These are phyloP conservation scores for Umbellularia californica DNA, from an alignment of 164 flowering plant species.

Conservation along the genomic window DNA sequence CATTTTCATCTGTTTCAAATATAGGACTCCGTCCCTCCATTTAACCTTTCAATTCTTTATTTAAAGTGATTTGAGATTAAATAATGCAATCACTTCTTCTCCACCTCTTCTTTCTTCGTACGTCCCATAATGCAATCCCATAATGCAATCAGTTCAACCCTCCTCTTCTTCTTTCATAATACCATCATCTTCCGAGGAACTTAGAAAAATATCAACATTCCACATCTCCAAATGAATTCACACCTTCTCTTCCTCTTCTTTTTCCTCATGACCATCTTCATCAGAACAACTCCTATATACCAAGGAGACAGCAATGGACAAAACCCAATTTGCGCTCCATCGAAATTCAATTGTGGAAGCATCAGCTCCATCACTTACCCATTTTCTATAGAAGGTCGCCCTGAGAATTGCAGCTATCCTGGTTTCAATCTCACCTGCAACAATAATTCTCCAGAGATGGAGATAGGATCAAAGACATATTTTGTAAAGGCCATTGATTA, in stretches of 20 bases:
- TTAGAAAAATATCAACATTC: too few relatives aligned
- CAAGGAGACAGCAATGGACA: not conserved
- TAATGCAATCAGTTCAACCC: not conserved
- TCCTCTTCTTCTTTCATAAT: not conserved
- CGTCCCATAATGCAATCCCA: too few relatives aligned
- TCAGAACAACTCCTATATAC: not conserved
- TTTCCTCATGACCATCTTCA: not conserved
- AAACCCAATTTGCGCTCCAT: not conserved
- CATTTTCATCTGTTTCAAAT: too few relatives aligned
- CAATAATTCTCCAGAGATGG: not conserved
- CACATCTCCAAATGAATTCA: not conserved
- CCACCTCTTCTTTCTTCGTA: not conserved
- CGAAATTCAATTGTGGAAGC: slow-evolving; percentile 30
- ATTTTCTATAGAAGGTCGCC: slow-evolving; percentile 44
- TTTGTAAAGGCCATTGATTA: slow-evolving; percentile 37
- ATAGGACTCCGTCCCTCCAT: not conserved
- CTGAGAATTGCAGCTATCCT: slow-evolving; percentile 46
- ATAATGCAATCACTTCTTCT: not conserved
- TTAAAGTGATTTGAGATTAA: not conserved
- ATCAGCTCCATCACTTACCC: slow-evolving; percentile 45
- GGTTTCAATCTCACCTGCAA: slow-evolving; percentile 34
- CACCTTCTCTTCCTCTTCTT: not conserved
- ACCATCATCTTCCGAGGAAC: too few relatives aligned
- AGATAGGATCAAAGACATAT: slow-evolving; percentile 11
- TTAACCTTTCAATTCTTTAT: not conserved